Conservation (phyloP, 495 filamentous ascomycete species). For the Sabuloglossum arenarium region DNA sequence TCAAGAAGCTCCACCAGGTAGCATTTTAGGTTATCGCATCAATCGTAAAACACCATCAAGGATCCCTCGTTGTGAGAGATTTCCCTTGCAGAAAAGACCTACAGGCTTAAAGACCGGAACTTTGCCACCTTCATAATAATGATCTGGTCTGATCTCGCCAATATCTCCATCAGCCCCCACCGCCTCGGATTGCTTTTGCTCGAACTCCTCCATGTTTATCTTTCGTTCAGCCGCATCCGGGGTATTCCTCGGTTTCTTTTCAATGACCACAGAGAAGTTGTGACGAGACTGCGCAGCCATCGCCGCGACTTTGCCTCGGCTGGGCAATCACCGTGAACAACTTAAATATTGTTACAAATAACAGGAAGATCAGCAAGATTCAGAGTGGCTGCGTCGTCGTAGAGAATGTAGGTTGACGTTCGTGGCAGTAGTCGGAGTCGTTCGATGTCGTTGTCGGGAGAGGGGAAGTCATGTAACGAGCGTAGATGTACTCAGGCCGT, state of each 20-base stretch:
- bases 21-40: background rate
- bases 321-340: background rate
- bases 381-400: background rate
- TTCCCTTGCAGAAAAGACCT: constrained; percentile 18
- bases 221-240: constrained; percentile 22
- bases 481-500: background rate
- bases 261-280: constrained; percentile 1
- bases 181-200: constrained; percentile 20
- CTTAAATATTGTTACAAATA: background rate
- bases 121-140: constrained; percentile 67
- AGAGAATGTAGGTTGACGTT: background rate
- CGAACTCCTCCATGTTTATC: constrained; percentile 16
- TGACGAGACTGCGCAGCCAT: constrained; percentile 2
- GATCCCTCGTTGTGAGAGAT: background rate
- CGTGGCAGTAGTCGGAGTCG: background rate
- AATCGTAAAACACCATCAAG: background rate
- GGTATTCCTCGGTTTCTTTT: constrained; percentile 4
- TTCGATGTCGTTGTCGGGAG: background rate
- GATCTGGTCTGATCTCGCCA: constrained; percentile 50
- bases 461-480: constrained; percentile 3
- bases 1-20: background rate
- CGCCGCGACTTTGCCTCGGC: constrained; percentile 4
- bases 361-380: background rate
- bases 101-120: constrained; percentile 89
- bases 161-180: constrained; percentile 35